phyloP scores from a whole-genome alignment of 1,284 basidiomycete genomes.

The Malassezia cuniculi region DNA sequence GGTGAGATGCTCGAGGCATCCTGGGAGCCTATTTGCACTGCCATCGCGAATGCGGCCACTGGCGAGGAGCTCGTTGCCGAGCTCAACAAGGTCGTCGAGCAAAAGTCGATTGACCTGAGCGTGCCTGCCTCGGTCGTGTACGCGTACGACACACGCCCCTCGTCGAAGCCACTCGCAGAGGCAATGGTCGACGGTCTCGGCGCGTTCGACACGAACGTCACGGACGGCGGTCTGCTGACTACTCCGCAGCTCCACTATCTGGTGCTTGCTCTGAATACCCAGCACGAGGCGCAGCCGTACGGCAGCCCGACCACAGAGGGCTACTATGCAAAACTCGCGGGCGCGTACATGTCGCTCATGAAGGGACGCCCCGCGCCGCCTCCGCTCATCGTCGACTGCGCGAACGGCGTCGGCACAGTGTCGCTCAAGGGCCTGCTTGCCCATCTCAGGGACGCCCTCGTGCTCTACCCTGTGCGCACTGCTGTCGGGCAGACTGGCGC shows the following conservation, averaged over 20 bases:
- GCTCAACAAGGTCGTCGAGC: constrained; percentile 57
- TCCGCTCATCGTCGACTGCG: constrained; percentile 77
- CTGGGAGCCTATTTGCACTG: constrained; percentile 83
- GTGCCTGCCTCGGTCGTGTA: constrained; percentile 73
- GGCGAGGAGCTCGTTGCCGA: constrained; percentile 60
- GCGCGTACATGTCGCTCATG: constrained; percentile 72
- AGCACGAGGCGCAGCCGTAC: constrained; percentile 57
- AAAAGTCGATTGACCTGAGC: constrained; percentile 63
- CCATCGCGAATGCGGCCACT: constrained; percentile 70
- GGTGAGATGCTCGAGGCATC: constrained; percentile 98
- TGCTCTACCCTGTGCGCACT: constrained; percentile 37
- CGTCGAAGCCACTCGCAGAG: constrained; percentile 65
- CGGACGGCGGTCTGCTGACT: constrained; percentile 62
- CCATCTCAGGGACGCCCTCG: too few species aligned
- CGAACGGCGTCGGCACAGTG: constrained; percentile 82
- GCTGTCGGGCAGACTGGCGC: constrained; percentile 55
- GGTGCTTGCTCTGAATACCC: constrained; percentile 76
- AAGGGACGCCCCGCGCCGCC: constrained; percentile 44
- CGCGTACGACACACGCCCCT: constrained; percentile 83
- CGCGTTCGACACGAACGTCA: constrained; percentile 50
- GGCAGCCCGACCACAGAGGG: constrained; percentile 73
- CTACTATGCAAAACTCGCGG: constrained; percentile 73
- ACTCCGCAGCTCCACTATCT: constrained; percentile 94
- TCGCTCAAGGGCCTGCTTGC: constrained; percentile 31
- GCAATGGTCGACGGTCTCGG: constrained; percentile 72